Conservation (phyloP, 805 yeast species). For the Torulaspora microellipsoides region DNA sequence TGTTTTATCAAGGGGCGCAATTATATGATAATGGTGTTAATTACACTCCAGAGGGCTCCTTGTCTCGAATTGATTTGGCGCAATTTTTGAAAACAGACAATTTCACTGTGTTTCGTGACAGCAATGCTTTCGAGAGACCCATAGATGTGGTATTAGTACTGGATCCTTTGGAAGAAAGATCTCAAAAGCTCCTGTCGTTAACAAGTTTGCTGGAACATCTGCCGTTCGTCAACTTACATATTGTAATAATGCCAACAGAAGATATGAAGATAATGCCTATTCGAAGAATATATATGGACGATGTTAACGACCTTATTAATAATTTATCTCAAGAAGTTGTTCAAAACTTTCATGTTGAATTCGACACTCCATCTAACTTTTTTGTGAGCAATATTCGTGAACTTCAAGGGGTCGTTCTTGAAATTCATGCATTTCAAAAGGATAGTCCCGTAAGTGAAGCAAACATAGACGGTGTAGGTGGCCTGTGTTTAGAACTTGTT, state of each 20-base stretch:
- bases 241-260: slow-evolving; percentile 56
- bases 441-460: slow-evolving; percentile 21
- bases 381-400: slow-evolving; percentile 38
- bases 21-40: slow-evolving; percentile 36
- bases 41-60: slow-evolving; percentile 38
- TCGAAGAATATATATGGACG: slow-evolving; percentile 49
- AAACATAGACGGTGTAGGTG: slow-evolving; percentile 36
- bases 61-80: slow-evolving; percentile 46
- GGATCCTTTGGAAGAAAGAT: slow-evolving; percentile 67
- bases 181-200: slow-evolving; percentile 59
- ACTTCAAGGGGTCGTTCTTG: slow-evolving; percentile 55
- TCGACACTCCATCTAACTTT: slow-evolving; percentile 21
- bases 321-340: slow-evolving; percentile 32
- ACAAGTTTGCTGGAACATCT: slow-evolving; percentile 40
- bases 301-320: slow-evolving; percentile 35
- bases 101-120: slow-evolving; percentile 22
- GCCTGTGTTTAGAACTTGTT: slow-evolving; percentile 50
- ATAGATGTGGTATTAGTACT: slow-evolving; percentile 57
- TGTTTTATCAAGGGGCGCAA: slow-evolving; percentile 37
- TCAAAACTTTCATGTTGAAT: slow-evolving; percentile 17
- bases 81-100: slow-evolving; percentile 17
- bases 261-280: slow-evolving; percentile 42
- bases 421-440: slow-evolving; percentile 60
- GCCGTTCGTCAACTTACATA: slow-evolving; percentile 47
- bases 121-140: slow-evolving; percentile 30